Percentiles rank a stretch among this genome's conserved stretches.
Conservation (phyloP, 2,329 filamentous ascomycete species). For the Arthrobotrys conoides region DNA sequence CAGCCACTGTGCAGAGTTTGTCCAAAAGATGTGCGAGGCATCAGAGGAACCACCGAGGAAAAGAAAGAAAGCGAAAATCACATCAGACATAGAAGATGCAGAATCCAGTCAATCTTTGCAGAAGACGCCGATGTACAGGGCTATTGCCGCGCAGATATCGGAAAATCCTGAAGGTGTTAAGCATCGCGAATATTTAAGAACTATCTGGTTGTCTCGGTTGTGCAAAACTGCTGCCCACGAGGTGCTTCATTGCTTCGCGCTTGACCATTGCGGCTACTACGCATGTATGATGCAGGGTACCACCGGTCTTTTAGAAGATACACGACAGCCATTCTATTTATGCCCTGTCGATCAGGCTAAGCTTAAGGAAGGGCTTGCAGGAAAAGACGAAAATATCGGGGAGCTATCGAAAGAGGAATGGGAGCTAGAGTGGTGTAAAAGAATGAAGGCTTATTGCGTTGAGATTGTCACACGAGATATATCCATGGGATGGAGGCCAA, state of each 20-base stretch:
- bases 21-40: constrained; percentile 26
- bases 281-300: constrained; percentile 77
- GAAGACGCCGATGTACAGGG: constrained; percentile 59
- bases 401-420: constrained; percentile 24
- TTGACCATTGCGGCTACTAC: constrained; percentile 77
- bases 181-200: constrained; percentile 61
- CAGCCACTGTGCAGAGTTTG: constrained; percentile 37
- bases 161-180: constrained; percentile 33
- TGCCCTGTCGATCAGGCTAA: constrained; percentile 75
- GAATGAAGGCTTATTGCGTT: constrained; percentile 33
- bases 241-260: constrained; percentile 77
- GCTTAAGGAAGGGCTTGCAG: constrained; percentile 66
- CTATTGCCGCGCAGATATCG: constrained; percentile 60
- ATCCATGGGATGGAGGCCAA: constrained; percentile 40
- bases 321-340: constrained; percentile 75
- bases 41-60: constrained; percentile 61
- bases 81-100: constrained; percentile 1
- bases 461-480: neutral
- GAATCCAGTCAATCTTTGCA: neutral
- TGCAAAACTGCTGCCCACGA: constrained; percentile 76
- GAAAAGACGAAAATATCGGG: constrained; percentile 13
- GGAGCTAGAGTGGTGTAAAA: constrained; percentile 39
- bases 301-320: constrained; percentile 73
- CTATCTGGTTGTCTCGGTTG: constrained; percentile 74
- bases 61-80: constrained; percentile 62